Base-by-base conservation (phyloP, 257 asterid genomes). In the Solanum megistacrolobum region DNA sequence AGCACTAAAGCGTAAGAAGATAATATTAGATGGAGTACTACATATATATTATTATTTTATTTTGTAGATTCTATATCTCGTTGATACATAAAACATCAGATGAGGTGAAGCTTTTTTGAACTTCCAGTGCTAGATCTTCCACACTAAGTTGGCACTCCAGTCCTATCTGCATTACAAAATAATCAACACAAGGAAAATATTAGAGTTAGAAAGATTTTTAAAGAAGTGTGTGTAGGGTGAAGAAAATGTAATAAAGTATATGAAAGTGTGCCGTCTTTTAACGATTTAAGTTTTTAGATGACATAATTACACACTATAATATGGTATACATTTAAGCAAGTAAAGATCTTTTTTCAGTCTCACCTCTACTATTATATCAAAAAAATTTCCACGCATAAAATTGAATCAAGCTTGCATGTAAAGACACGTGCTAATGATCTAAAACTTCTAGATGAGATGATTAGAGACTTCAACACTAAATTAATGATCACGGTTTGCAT, bases 61-160 rank as follows among this genome's bases (percentile, higher is more conserved):
- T 81, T 18, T 81, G 34, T 79, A 16, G 29, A 29, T 46, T 46
- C 68, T 81, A 81, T 16, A 86, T 84, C 72, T 87, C 88, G 84
- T 88, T 89, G 76, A 90, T 89, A 86, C 55, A 87, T 38, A 88
- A 89, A 20, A 75, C 87, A 75, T 52, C 83, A 82, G 89, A 86
- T 25, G 89, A 88, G 16, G 92, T 91, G 93, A 97, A 97, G 89
- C 98, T 91, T 89, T 92, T 94, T 91, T 97, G 99, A 87, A 97
- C 96, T 91, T 93, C 98, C 89, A 90, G 83, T 68, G 98, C 92
- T 65, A 97, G 90, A 89, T 97, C 99, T 89, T 97, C 99, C 95
- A 97, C 92, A 83, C 99, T 97, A 91, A 97, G 93, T 88, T 93
- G 93, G 89, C 99, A 97, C 84, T 96, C 98, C 78, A 97, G 89